Evolutionary conservation across 441 rosid species (phyloP), one percentile per base, ranked within the genome.

Genomic region (Kokia cookei): DNA sequence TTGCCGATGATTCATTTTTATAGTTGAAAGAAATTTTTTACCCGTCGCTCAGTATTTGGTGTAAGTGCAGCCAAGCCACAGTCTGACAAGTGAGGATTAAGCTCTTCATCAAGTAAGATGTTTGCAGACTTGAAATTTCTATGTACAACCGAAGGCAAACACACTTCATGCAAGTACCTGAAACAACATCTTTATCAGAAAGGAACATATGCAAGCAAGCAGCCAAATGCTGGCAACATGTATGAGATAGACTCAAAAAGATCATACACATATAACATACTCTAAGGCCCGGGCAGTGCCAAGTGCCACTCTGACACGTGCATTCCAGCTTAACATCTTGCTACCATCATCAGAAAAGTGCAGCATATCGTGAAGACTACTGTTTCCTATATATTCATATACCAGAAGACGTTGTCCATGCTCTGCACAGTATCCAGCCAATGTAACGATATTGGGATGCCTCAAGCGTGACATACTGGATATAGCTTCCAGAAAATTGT

Each of bases 131-230:
- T 95, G 81, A 95, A 93, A 84, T 95, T 95, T 81, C 97, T 91
- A 81, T 95, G 99, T 76, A 93, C 97, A 74, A 92, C 86, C 0
- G 95, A 88, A 48, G 98, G 99, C 91, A 91, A 85, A 82, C 98
- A 91, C 67, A 95, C 97, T 86, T 95, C 99, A 19, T 95, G 99
- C 91, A 95, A 77, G 85, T 95, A 95, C 89, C 99, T 95, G 82
- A 72, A 19, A 75, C 22, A 74, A 72, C 58, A 71, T 59, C 45
- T 27, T 64, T 22, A 65, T 54, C 51, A 74, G 77, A 55, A 73
- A 71, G 29, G 50, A 73, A 24, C 24, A 62, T 14, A 60, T 32
- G 64, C 59, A 40, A 11, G 65, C 53, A 29, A 11, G 35, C 19
- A 51, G 24, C 40, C 48, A 35, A 32, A 50, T 24, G 17, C 66